These are phyloP conservation scores for Acacia confusa DNA, from an alignment of 306 rosid genomes.

Conservation along the genomic window DNA sequence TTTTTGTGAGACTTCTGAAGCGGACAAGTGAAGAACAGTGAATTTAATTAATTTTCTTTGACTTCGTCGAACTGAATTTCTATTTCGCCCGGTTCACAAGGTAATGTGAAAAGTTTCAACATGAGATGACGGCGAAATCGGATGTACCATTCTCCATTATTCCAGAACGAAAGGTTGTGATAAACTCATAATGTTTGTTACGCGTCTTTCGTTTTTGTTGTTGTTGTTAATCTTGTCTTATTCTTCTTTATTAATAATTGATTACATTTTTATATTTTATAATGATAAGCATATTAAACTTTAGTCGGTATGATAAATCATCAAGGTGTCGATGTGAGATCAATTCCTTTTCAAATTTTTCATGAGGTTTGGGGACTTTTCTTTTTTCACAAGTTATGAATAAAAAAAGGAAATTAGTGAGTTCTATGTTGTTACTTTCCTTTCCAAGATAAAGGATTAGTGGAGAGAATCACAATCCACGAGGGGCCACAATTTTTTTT, in stretches of 20 bases:
- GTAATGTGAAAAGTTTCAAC: background rate
- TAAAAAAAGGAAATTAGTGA: background rate
- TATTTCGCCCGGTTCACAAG: background rate
- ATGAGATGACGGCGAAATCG: background rate
- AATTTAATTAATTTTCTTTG: background rate
- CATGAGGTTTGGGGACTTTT: background rate
- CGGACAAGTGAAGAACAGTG: background rate
- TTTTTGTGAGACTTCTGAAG: background rate
- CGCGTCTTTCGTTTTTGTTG: background rate
- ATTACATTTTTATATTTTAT: background rate
- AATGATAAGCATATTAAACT: background rate
- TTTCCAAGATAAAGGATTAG: background rate
- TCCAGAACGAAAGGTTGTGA: background rate
- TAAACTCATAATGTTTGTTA: background rate
- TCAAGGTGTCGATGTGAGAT: background rate
- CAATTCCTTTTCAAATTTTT: background rate
- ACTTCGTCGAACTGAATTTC: background rate
- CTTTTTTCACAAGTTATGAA: background rate
- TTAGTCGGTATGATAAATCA: background rate
- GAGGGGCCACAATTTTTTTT: background rate
- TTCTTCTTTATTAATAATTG: background rate
- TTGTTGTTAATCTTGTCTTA: too few relatives aligned
- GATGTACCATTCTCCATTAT: background rate
- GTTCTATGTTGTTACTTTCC: background rate
- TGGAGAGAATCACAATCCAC: background rate